These are phyloP conservation scores for Exserohilum turcica DNA, from an alignment of 2,329 filamentous ascomycete genomes.

Conservation along the genomic window DNA sequence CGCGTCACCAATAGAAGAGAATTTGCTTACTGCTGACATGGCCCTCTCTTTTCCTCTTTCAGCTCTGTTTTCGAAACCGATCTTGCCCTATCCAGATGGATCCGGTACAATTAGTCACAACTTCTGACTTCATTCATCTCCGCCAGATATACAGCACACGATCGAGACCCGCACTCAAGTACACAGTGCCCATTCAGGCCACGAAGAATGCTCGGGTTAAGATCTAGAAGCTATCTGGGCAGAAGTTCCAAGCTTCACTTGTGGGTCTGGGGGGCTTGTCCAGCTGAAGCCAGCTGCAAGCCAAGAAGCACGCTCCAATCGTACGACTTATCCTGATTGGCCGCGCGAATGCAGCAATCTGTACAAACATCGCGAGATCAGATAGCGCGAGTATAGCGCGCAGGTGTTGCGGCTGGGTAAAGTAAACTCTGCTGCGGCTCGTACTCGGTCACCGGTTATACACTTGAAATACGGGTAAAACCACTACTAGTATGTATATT, in stretches of 20 bases:
- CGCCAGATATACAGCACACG: background rate
- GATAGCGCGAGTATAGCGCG: conserved; percentile 5
- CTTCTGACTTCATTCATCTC: background rate
- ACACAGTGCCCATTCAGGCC: background rate
- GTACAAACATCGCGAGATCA: conserved; percentile 15
- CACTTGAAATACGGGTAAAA: too few species aligned
- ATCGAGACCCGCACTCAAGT: too few species aligned
- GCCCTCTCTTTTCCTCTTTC: too few species aligned
- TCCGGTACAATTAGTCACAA: too few species aligned
- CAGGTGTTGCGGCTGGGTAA: background rate
- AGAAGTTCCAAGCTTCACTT: background rate
- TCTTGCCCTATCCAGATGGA: too few species aligned
- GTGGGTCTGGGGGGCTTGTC: conserved; percentile 5
- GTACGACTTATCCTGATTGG: conserved; percentile 16
- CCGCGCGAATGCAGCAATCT: background rate
- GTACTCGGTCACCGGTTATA: background rate
- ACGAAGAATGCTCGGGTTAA: background rate
- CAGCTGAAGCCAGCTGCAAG: background rate
- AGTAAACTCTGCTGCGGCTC: conserved; percentile 27
- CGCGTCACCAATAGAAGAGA: too few species aligned
- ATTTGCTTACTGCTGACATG: too few species aligned
- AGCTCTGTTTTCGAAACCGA: too few species aligned
- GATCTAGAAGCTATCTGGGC: background rate
- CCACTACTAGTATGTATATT: background rate
- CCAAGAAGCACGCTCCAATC: conserved; percentile 23